Evolutionary conservation across 306 rosid species (phyloP).

Genomic region (Boehmeria nivea): DNA sequence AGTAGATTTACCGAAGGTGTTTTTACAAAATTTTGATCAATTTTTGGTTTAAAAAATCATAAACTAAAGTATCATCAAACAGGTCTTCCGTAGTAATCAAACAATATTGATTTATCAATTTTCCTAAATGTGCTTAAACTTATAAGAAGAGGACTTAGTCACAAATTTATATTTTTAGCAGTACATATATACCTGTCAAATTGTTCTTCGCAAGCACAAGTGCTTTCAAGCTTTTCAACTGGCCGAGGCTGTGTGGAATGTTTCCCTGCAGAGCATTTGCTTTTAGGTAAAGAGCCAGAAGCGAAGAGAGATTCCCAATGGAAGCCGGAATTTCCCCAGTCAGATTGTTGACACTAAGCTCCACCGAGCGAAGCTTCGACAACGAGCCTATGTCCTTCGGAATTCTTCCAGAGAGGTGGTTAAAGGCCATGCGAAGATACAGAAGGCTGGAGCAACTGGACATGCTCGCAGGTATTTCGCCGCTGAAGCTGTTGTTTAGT

Average conservation of each 20-base stretch:
- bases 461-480: constrained; percentile 19
- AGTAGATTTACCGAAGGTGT: too few species aligned
- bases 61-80: too few species aligned
- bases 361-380: background rate
- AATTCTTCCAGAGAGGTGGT: constrained; percentile 16
- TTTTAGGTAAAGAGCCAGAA: constrained; percentile 3
- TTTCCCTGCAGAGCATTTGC: background rate
- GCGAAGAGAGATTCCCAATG: background rate
- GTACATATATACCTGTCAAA: too few species aligned
- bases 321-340: constrained; percentile 1
- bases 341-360: background rate
- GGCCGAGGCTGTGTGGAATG: background rate
- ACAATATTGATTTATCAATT: too few species aligned
- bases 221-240: background rate
- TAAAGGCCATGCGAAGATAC: constrained; percentile 2
- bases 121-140: too few species aligned
- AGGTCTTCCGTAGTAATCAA: too few species aligned
- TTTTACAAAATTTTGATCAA: too few species aligned
- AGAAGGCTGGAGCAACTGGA: constrained; percentile 12
- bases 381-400: constrained; percentile 15
- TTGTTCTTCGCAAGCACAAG: too few species aligned
- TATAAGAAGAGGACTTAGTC: too few species aligned
- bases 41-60: too few species aligned
- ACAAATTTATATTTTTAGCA: too few species aligned
- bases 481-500: constrained; percentile 10